Evolutionary conservation across 352 stramenopile genomes (phyloP), one percentile per base, ranked within the genome.

Genomic region (Pythium phragmiticola): DNA sequence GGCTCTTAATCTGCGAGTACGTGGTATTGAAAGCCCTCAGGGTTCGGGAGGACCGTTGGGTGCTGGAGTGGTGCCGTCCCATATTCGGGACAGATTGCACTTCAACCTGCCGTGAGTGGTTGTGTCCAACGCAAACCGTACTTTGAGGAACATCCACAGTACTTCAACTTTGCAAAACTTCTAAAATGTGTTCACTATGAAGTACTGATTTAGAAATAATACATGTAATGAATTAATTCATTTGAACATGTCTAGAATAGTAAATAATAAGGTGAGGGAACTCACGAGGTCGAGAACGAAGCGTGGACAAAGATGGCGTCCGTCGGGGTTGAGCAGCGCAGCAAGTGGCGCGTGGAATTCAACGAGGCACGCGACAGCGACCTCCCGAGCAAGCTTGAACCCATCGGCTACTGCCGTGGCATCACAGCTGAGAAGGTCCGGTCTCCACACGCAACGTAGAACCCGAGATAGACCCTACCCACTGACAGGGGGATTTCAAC

Each of bases 311-410:
- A 13, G 37, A 69, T 68, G 66, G 60, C 66, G 66, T 52, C 58
- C 30, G 54, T 47, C 16, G 65, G 47, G 42, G 26, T 62, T n/a
- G 62, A 66, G 58, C 41, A 59, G 37, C 57, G 57, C 57, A 60
- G 82, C 74, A 93, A 91, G 72, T 93, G 84, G 84, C 78, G 83
- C 60, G 47, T 93, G 48, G 80, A 90, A 54, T 78, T 94, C 37
- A 84, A 87, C 58, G 84, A 94, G 47, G 76, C 72, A 23, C 82
- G 82, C 69, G 84, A 94, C 69, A 87, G 72, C 70, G 78, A 89
- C 66, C 70, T 91, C 19, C 80, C 80, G 37, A 63, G 70, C 42
- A 70, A 68, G 45, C 71, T 90, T 23, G 84, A 90, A 70, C 84
- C 84, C 11, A 69, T 92, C 26, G 84, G 84, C 54, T 94, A 76